Evolutionary conservation across 2,329 filamentous ascomycete genomes (phyloP), one percentile per base, ranked within the genome.

Genomic region (Talaromyces sp.): DNA sequence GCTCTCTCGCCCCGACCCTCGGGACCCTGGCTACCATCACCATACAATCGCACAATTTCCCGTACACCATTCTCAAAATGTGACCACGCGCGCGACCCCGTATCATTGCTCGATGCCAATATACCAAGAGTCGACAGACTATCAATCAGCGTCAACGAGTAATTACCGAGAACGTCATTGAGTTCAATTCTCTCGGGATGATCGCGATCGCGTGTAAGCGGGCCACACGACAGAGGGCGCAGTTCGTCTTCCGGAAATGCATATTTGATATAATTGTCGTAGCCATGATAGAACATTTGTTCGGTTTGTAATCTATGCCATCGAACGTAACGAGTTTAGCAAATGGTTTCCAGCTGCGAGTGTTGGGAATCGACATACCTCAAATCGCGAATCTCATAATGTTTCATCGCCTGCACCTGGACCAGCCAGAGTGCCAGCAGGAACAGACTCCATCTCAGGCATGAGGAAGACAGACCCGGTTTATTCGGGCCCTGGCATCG

Each of bases 231-330:
- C 22, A 99, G 81, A 8, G 95, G 95, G 54, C 92, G 91, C 65
- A 99, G 83, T 86, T 94, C 95, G 74, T 99, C 95, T 78, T 98
- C 95, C 13, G 95, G 95, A 74, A 97, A 99, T 65, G 93, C 95
- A 78, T 96, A 85, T 69, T 86, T 81, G 89, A 97, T 95, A 82
- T 99, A 99, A 78, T 94, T 96, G 79, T 93, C 89, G 81, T 89
- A 98, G 67, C 95, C 95, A 83, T 99, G 95, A 78, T 96, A 97
- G 82, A 98, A 98, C 85, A 98, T 92, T 71, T 91, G 77, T 69
- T 83, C 80, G 61, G 80, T 71, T 77, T 78, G 69, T 80, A 79
- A 65, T 58, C 59, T 64, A 25, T 6, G 5, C 27, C 38, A 54
- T 22, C 49, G n/a, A 22, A 58, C 13, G 17, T 8, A 36, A 34